Percentiles rank a stretch among this genome's conserved stretches.
phyloP scores from a whole-genome alignment of 106 monocot species.

The Narthecium ossifragum region DNA sequence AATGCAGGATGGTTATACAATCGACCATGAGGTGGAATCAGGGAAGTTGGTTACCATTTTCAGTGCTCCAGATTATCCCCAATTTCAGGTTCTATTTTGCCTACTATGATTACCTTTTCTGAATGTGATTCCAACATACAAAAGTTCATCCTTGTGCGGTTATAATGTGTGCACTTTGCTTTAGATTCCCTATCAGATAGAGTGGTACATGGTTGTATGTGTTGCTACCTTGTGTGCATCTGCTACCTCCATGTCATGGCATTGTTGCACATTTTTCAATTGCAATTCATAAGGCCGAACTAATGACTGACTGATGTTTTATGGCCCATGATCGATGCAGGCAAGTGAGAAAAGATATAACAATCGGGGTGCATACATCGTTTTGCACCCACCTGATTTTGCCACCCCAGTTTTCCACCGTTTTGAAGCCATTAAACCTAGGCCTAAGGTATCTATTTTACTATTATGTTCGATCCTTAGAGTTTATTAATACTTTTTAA shows the following conservation, averaged over 20 bases:
- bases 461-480: background rate
- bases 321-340: slow-evolving; percentile 14
- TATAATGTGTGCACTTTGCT: too few species aligned
- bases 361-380: slow-evolving; percentile 65
- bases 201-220: too few species aligned
- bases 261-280: background rate
- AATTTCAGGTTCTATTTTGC: slow-evolving; percentile 70
- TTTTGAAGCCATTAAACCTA: slow-evolving; percentile 58
- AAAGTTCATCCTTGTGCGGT: too few species aligned
- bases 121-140: too few species aligned
- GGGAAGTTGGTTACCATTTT: slow-evolving; percentile 88
- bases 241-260: too few species aligned
- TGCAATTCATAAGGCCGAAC: background rate
- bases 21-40: slow-evolving; percentile 84
- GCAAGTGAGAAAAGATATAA: slow-evolving; percentile 50
- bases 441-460: slow-evolving; percentile 41
- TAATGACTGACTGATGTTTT: background rate
- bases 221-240: too few species aligned
- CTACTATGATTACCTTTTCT: too few species aligned
- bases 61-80: slow-evolving; percentile 97
- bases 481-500: background rate
- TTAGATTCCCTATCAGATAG: too few species aligned
- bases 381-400: slow-evolving; percentile 55
- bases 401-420: slow-evolving; percentile 49
- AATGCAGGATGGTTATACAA: slow-evolving; percentile 81